Evolutionary conservation across 768 basidiomycete genomes (phyloP).

Genomic region (Hygrocybe punicea): DNA sequence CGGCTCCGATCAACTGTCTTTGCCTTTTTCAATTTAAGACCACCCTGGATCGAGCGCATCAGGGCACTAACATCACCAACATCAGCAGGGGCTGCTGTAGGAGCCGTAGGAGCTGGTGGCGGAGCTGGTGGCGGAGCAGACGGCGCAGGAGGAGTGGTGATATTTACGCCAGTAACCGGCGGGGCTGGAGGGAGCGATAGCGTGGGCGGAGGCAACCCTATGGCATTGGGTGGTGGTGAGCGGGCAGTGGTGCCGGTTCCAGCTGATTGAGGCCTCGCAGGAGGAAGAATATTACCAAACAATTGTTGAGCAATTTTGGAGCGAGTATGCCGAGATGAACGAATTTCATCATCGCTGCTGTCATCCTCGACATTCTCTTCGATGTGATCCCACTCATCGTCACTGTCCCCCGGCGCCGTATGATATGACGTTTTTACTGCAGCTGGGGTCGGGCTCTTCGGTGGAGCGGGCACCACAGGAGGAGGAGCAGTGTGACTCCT

Average conservation of each 20-base stretch:
- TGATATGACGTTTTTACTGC: slow-evolving; percentile 56
- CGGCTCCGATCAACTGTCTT: slow-evolving; percentile 82
- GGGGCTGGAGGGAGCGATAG: slow-evolving; percentile 31
- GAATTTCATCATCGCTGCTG: slow-evolving; percentile 76
- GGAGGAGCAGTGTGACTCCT: slow-evolving; percentile 35
- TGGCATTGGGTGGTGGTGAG: slow-evolving; percentile 42
- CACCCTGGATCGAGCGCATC: slow-evolving; percentile 75
- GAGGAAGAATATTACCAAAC: slow-evolving; percentile 72
- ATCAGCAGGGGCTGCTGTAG: slow-evolving; percentile 30
- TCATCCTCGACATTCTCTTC: slow-evolving; percentile 67
- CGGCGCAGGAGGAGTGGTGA: slow-evolving; percentile 34
- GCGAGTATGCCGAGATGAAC: slow-evolving; percentile 58
- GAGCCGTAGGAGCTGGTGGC: slow-evolving; percentile 31
- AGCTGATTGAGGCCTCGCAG: slow-evolving; percentile 56
- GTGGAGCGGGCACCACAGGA: slow-evolving; percentile 37
- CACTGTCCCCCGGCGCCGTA: slow-evolving; percentile 50
- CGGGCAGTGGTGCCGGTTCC: slow-evolving; percentile 44
- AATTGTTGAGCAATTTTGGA: slow-evolving; percentile 73
- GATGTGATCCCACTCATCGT: slow-evolving; percentile 81
- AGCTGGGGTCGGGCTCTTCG: slow-evolving; percentile 53
- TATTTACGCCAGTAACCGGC: slow-evolving; percentile 1
- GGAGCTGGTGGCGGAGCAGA: slow-evolving; percentile 40
- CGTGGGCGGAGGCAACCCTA: slow-evolving; percentile 22
- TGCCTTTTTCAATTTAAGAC: slow-evolving; percentile 65
- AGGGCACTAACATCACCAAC: slow-evolving; percentile 61